A percentile compares a stretch with the other conserved stretches of the same genome.
Evolutionary conservation across 1,284 basidiomycete species (phyloP).

Genomic region (Microbotryum lychnidis-dioicae): DNA sequence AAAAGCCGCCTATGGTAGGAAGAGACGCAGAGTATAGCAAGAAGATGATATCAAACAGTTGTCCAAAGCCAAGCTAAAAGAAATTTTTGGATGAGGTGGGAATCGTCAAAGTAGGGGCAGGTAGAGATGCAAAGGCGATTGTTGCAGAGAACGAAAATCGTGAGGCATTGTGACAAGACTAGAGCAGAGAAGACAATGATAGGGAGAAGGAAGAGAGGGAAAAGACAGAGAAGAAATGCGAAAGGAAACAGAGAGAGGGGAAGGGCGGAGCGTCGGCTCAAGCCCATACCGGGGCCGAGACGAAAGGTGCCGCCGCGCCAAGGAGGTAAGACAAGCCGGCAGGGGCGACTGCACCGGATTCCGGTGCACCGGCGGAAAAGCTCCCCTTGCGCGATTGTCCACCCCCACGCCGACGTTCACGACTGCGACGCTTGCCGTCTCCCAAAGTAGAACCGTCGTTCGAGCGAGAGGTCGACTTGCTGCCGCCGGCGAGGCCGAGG

Average conservation of each 20-base stretch:
- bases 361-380: neutral
- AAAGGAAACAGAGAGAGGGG: neutral
- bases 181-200: neutral
- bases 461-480: slow-evolving; percentile 2
- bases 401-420: slow-evolving; percentile 7
- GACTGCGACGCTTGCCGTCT: slow-evolving; percentile 4
- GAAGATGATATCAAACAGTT: too few species aligned
- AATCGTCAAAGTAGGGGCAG: too few species aligned
- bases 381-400: neutral
- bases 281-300: neutral
- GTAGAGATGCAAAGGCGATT: too few species aligned
- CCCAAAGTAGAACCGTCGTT: slow-evolving; percentile 1
- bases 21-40: too few species aligned
- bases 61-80: too few species aligned
- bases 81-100: too few species aligned
- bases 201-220: neutral
- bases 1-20: too few species aligned
- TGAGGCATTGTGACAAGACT: neutral
- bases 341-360: neutral
- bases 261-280: neutral
- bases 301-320: slow-evolving; percentile 4
- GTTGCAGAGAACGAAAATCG: too few species aligned
- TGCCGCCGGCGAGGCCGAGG: slow-evolving; percentile 33
- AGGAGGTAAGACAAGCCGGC: neutral
- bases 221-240: neutral